Conservation (phyloP, 2,329 filamentous ascomycete genomes). For the Fusarium tjaetaba region DNA sequence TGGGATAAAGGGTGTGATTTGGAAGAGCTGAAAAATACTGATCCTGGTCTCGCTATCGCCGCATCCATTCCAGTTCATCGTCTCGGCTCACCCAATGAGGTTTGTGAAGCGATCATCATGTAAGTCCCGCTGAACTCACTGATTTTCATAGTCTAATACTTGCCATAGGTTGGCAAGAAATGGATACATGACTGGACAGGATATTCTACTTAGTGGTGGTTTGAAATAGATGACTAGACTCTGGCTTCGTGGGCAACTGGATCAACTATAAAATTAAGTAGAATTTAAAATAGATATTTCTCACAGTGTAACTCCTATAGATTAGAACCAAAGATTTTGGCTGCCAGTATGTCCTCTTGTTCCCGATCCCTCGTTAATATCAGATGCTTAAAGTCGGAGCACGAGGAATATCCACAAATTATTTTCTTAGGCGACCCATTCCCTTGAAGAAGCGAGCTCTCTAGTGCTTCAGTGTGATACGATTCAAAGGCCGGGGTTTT, state of each 20-base stretch:
- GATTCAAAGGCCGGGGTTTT: background rate
- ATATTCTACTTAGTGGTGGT: slow-evolving; percentile 11
- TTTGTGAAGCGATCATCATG: slow-evolving; percentile 49
- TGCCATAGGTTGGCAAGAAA: slow-evolving; percentile 6
- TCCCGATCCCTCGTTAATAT: background rate
- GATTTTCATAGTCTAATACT: background rate
- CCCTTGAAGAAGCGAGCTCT: background rate
- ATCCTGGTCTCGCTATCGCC: slow-evolving; percentile 50
- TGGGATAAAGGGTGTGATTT: slow-evolving; percentile 46
- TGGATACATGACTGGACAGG: slow-evolving; percentile 24
- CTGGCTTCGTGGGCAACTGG: too few species aligned
- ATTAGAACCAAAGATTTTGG: background rate
- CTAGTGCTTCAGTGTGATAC: background rate
- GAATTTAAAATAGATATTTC: background rate
- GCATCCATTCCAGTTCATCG: slow-evolving; percentile 48
- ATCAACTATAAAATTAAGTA: background rate
- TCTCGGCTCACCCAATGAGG: slow-evolving; percentile 49
- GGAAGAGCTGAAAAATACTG: slow-evolving; percentile 43
- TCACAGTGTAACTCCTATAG: rapidly evolving
- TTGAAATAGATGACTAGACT: background rate
- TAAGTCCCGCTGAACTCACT: slow-evolving; percentile 21
- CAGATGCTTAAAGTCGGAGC: background rate
- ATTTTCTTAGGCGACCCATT: background rate
- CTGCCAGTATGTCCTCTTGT: background rate
- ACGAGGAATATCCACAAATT: background rate